Conservation (phyloP, 1,139 yeast species). For the Pichia inconspicua region DNA sequence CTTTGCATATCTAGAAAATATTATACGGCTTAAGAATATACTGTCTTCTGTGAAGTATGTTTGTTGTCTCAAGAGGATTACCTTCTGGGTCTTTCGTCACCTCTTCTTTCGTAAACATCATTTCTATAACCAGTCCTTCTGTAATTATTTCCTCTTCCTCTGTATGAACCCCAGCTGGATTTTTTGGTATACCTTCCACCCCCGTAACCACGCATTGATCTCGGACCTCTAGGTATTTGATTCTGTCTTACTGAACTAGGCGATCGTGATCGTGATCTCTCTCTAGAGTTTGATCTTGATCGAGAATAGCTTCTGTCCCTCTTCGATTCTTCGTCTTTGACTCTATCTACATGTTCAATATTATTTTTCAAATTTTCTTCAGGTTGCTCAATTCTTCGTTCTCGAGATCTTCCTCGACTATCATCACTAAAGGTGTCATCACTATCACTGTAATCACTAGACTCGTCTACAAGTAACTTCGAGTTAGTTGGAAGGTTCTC, state of each 20-base stretch:
- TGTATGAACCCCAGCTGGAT: background rate
- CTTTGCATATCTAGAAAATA: too few relatives aligned
- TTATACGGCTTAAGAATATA: too few relatives aligned
- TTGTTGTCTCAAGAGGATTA: too few relatives aligned
- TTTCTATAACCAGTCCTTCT: background rate
- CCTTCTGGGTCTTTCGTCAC: too few relatives aligned
- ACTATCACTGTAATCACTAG: slow-evolving; percentile 8
- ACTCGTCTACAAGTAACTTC: slow-evolving; percentile 13
- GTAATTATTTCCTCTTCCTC: slow-evolving; percentile 1
- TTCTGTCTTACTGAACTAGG: background rate
- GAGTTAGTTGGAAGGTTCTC: slow-evolving; percentile 29
- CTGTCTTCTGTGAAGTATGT: too few relatives aligned
- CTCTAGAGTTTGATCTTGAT: background rate
- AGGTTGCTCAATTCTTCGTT: background rate
- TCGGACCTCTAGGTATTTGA: slow-evolving; percentile 11
- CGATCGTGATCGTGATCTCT: background rate
- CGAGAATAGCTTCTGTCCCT: slow-evolving; percentile 1
- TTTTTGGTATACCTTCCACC: slow-evolving; percentile 2
- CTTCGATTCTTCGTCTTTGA: background rate
- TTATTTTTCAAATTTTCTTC: background rate
- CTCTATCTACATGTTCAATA: too few relatives aligned
- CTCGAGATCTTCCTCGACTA: slow-evolving; percentile 5
- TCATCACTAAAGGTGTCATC: slow-evolving; percentile 6
- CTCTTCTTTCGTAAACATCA: background rate
- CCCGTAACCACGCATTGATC: slow-evolving; percentile 15